Evolutionary conservation across 768 basidiomycete genomes (phyloP).

Genomic region (Leccinum disarticulatum): DNA sequence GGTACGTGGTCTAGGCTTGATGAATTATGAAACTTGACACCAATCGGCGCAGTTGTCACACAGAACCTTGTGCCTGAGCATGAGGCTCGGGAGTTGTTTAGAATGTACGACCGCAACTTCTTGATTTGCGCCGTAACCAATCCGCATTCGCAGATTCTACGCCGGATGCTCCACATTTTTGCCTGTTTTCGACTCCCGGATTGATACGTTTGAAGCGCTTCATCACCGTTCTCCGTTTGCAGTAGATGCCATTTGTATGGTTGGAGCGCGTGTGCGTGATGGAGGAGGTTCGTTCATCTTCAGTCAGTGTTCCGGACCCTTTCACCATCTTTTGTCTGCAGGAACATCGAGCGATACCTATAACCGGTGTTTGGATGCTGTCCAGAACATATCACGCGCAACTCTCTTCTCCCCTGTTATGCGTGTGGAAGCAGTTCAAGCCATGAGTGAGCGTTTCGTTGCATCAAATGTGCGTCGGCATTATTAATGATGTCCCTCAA

Average conservation of each 20-base stretch:
- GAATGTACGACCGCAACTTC: slow-evolving; percentile 50
- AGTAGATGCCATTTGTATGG: slow-evolving; percentile 91
- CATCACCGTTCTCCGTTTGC: slow-evolving; percentile 92
- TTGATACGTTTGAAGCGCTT: slow-evolving; percentile 85
- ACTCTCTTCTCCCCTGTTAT: slow-evolving; percentile 86
- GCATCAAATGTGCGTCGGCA: neutral
- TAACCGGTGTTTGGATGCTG: slow-evolving; percentile 74
- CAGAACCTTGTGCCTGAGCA: slow-evolving; percentile 78
- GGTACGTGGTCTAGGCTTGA: slow-evolving; percentile 41
- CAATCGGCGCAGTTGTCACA: slow-evolving; percentile 61
- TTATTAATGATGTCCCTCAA: slow-evolving; percentile 29
- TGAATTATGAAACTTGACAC: slow-evolving; percentile 1
- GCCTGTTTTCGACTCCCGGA: slow-evolving; percentile 78
- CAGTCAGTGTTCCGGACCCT: slow-evolving; percentile 1
- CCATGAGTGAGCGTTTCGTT: slow-evolving; percentile 70
- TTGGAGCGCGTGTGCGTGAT: slow-evolving; percentile 86
- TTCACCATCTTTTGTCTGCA: slow-evolving; percentile 31
- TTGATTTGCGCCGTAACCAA: slow-evolving; percentile 14
- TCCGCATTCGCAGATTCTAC: slow-evolving; percentile 62
- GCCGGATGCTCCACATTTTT: slow-evolving; percentile 90
- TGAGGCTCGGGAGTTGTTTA: slow-evolving; percentile 84
- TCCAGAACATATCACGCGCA: slow-evolving; percentile 79
- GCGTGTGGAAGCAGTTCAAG: slow-evolving; percentile 85
- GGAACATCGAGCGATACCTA: slow-evolving; percentile 76
- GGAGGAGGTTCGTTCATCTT: slow-evolving; percentile 65